Percentiles rank a stretch among this genome's conserved stretches.
phyloP scores from a whole-genome alignment of 306 rosid genomes.

The Casuarina cunninghamiana region DNA sequence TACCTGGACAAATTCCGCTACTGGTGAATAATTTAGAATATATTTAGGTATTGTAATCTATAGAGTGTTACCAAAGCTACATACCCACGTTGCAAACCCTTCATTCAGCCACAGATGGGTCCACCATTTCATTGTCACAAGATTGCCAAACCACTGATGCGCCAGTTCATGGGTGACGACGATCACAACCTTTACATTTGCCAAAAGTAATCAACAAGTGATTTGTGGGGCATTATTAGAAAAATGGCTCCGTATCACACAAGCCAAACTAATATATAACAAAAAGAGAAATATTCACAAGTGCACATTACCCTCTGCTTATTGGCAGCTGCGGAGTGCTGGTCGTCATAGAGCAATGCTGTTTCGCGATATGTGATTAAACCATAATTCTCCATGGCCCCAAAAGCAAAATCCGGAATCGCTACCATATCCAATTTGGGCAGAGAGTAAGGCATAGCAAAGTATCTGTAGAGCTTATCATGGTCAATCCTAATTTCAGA shows the following conservation, averaged over 20 bases:
- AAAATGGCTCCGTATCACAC: slow-evolving; percentile 22
- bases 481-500: slow-evolving; percentile 26
- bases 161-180: slow-evolving; percentile 96
- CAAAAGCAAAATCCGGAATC: slow-evolving; percentile 95
- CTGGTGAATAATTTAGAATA: slow-evolving; percentile 4
- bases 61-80: slow-evolving; percentile 25
- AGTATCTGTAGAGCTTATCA: slow-evolving; percentile 63
- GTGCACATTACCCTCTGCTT: slow-evolving; percentile 72
- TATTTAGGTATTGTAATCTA: background rate
- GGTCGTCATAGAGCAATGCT: slow-evolving; percentile 90
- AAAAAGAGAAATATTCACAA: slow-evolving; percentile 25
- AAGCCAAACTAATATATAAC: slow-evolving; percentile 17
- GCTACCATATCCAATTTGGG: slow-evolving; percentile 97
- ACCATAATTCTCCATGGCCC: slow-evolving; percentile 99
- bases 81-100: slow-evolving; percentile 98
- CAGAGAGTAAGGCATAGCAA: slow-evolving; percentile 76
- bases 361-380: slow-evolving; percentile 92
- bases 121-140: slow-evolving; percentile 99
- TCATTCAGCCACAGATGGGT: slow-evolving; percentile 95
- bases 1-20: slow-evolving; percentile 50
- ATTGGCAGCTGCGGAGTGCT: slow-evolving; percentile 84
- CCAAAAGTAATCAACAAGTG: slow-evolving; percentile 25
- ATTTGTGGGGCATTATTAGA: slow-evolving; percentile 19
- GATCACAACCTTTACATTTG: slow-evolving; percentile 65
- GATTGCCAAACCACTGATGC: slow-evolving; percentile 98